Percentiles rank a stretch among this genome's conserved stretches.
These are phyloP conservation scores for Diutina siamensis DNA, from an alignment of 1,139 yeast species.

Conservation along the genomic window DNA sequence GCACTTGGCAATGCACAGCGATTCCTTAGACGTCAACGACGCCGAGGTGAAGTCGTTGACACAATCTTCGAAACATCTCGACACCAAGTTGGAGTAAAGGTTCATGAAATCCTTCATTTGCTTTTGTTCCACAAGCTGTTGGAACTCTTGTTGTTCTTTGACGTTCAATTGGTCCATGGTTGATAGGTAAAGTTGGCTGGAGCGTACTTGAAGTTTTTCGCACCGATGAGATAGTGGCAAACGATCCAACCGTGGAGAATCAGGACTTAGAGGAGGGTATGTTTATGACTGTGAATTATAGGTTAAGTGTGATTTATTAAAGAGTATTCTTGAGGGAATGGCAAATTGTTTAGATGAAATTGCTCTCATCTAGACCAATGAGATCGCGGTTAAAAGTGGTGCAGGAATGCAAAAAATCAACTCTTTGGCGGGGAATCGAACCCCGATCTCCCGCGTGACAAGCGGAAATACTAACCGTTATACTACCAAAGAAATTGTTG, in stretches of 20 bases:
- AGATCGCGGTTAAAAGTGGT: neutral
- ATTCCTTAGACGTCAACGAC: conserved; percentile 75
- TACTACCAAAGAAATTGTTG: neutral
- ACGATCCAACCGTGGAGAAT: no score
- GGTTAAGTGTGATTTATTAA: no score
- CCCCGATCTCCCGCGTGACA: neutral
- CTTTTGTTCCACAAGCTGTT: conserved; percentile 89
- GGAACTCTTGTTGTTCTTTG: conserved; percentile 94
- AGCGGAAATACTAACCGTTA: neutral
- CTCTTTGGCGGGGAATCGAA: neutral
- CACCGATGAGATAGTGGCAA: conserved; percentile 4
- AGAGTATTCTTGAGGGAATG: no score
- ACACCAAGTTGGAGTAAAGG: conserved; percentile 84
- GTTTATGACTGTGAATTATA: no score
- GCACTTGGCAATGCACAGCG: conserved; percentile 77
- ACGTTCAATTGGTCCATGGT: conserved; percentile 71
- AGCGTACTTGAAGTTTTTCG: neutral
- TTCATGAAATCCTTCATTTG: conserved; percentile 99
- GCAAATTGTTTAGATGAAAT: no score
- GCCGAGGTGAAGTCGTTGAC: conserved; percentile 96
- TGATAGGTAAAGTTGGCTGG: neutral
- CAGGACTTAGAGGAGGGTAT: no score
- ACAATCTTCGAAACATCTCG: conserved; percentile 95
- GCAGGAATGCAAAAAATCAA: neutral
- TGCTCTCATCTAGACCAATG: neutral